Base-by-base conservation (phyloP, 345 rosid genomes). In the Streptanthus diversifolius region DNA sequence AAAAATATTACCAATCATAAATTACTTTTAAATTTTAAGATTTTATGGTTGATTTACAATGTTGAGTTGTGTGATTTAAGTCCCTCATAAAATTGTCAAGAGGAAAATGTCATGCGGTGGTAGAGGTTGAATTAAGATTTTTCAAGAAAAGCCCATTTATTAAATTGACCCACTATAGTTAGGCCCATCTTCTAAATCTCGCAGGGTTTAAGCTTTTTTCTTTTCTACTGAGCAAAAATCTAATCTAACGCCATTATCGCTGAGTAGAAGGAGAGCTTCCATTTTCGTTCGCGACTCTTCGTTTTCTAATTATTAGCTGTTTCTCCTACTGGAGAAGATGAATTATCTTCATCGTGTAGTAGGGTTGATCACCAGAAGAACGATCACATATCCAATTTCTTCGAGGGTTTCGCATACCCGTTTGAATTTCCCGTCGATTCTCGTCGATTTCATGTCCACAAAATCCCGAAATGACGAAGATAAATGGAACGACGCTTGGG, bases 401-500 rank as follows among this genome's bases (percentile, higher is more conserved):
- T 19, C 49, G 1, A 62, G 18, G 36, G 37, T 67, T 19, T 35
- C 77, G 2, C 69, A 73, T 7, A 24, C 73, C 6, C 69, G 24
- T 58, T 65, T 33, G 5, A 64, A 65, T 61, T 12, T 77, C 49
- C 22, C 62, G 0, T n/a, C 68, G 12, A 15, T 47, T 35, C 22
- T 80, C n/a, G 37, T 59, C 39, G 73, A 54, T 22, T 59, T 69
- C 19, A 32, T 84, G 18, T 83, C 88, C 3, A 70, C 83, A 17
- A 75, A 80, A 67, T 39, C 83, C 3, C 18, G 66, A 69, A 82
- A 77, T 11, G 85, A 80, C 24, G 91, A 84, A 33, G 90, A 89
- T 4, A 90, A 89, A 48, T 93, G 96, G 98, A 93, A 93, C 74
- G 93, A 91, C 55, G 91, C 96, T 5, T 89, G 95, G 95, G 98